A percentile compares a stretch with the other conserved stretches of the same genome.
These are phyloP conservation scores for Streptanthus diversifolius DNA, from an alignment of 345 rosid genomes.

Conservation along the genomic window DNA sequence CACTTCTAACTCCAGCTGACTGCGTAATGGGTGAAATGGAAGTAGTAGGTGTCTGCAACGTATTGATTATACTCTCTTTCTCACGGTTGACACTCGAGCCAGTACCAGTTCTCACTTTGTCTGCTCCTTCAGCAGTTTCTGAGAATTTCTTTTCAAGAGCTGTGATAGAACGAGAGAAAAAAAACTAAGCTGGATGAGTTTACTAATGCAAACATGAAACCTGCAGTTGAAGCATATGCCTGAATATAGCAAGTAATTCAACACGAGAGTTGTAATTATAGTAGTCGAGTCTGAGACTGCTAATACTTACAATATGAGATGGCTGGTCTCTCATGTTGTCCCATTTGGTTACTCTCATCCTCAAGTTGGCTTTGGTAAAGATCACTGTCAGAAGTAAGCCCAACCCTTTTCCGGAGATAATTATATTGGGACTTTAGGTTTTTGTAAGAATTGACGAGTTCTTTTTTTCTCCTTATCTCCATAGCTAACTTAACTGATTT, in stretches of 20 bases:
- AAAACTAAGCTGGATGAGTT: neutral
- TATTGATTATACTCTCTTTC: constrained; percentile 37
- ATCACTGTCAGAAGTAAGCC: constrained; percentile 48
- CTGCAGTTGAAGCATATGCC: constrained; percentile 1
- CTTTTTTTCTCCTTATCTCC: constrained; percentile 46
- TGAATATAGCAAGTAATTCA: neutral
- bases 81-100: constrained; percentile 28
- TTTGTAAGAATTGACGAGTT: constrained; percentile 44
- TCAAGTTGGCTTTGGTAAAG: constrained; percentile 31
- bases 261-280: neutral
- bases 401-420: constrained; percentile 49
- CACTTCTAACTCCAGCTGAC: constrained; percentile 24
- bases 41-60: constrained; percentile 38
- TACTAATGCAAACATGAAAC: constrained; percentile 2
- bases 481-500: constrained; percentile 42
- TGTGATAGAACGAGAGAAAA: constrained; percentile 21
- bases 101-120: constrained; percentile 40
- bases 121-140: constrained; percentile 8
- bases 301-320: constrained; percentile 45
- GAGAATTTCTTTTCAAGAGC: constrained; percentile 32
- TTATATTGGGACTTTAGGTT: constrained; percentile 64
- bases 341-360: constrained; percentile 36
- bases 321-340: constrained; percentile 32
- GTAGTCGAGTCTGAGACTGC: constrained; percentile 4
- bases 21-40: constrained; percentile 29